Evolutionary conservation across 306 rosid genomes (phyloP).

Genomic region (Delonix regia): DNA sequence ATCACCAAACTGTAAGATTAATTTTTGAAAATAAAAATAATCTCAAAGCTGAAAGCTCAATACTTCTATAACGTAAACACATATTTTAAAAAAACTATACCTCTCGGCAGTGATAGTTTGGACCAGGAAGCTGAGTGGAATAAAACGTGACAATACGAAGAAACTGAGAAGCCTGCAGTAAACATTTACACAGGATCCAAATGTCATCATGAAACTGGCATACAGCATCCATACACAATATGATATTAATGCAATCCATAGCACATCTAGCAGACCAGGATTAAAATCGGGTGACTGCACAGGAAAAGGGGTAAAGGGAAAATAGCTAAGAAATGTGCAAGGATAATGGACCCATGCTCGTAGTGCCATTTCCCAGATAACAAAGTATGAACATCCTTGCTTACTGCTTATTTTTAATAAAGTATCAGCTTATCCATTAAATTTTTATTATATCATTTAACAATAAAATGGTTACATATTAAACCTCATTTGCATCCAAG

Average conservation of each 20-base stretch:
- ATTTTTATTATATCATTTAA: neutral
- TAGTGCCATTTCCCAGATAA: neutral
- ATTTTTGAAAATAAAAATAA: neutral
- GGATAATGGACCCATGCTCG: neutral
- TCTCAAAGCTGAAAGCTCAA: neutral
- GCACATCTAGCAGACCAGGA: too few species aligned
- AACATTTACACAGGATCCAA: slow-evolving; percentile 25
- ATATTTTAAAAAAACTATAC: slow-evolving; percentile 47
- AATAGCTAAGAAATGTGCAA: neutral
- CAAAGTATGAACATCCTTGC: neutral
- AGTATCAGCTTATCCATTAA: neutral
- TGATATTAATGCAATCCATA: too few species aligned
- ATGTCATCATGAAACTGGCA: slow-evolving; percentile 7
- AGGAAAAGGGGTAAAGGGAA: too few species aligned
- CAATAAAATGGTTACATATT: neutral
- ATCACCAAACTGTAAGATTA: neutral
- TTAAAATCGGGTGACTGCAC: too few species aligned
- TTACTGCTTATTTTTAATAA: neutral
- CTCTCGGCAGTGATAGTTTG: slow-evolving; percentile 98
- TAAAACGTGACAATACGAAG: slow-evolving; percentile 92
- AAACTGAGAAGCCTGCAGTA: slow-evolving; percentile 75
- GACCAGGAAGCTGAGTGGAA: slow-evolving; percentile 99
- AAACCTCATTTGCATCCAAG: slow-evolving; percentile 9
- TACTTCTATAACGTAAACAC: neutral
- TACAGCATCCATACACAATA: too few species aligned